Evolutionary conservation across 306 rosid genomes (phyloP).

Genomic region (Dalbergia cochinchinensis): DNA sequence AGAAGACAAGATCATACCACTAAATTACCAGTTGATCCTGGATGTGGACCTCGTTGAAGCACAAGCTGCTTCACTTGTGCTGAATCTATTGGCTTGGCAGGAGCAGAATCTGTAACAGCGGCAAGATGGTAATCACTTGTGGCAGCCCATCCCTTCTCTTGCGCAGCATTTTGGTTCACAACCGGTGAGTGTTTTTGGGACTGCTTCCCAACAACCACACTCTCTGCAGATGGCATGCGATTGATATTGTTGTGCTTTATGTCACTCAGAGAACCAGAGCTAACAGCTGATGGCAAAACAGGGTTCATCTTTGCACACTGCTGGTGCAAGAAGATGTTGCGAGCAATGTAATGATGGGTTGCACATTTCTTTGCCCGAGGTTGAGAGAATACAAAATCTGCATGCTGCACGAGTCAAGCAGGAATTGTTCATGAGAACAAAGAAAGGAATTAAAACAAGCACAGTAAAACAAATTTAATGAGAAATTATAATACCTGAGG

Average conservation of each 20-base stretch:
- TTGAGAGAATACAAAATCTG: conserved; percentile 46
- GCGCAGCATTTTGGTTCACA: conserved; percentile 30
- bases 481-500: conserved; percentile 47
- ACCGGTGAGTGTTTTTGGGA: conserved; percentile 39
- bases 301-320: conserved; percentile 47
- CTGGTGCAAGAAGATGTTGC: conserved; percentile 61
- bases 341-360: conserved; percentile 65
- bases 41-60: conserved; percentile 48
- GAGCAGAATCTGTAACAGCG: conserved; percentile 34
- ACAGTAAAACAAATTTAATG: not conserved
- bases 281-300: conserved; percentile 42
- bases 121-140: conserved; percentile 27
- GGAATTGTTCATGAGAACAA: not conserved
- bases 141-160: conserved; percentile 42
- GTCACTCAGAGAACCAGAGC: conserved; percentile 47
- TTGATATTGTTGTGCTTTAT: conserved; percentile 39
- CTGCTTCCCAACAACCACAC: conserved; percentile 39
- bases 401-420: conserved; percentile 47
- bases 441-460: not conserved
- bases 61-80: conserved; percentile 39
- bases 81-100: conserved; percentile 41
- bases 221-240: conserved; percentile 43
- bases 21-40: conserved; percentile 40
- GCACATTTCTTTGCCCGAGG: conserved; percentile 56
- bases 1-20: conserved; percentile 53